Base-by-base conservation (phyloP, 352 stramenopile genomes). In the Globisporangium middletonii region DNA sequence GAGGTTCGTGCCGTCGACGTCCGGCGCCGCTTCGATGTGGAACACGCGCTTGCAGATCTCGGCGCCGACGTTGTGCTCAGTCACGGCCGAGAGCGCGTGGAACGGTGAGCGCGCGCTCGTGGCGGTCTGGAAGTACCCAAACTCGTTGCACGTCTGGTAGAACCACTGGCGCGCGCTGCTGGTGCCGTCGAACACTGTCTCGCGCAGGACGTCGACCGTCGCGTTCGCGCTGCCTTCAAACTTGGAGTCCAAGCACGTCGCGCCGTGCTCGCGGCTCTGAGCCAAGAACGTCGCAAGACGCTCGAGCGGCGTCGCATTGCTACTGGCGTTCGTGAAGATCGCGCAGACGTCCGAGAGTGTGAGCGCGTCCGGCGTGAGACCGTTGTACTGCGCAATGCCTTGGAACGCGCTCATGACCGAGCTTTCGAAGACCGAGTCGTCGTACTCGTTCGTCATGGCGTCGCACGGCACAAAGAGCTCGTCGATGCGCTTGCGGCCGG, bases 91-190 rank as follows among this genome's bases (percentile, higher is more conserved):
- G 26, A 96, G 64, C 55, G 72, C 67, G 41, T 83, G 68, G 62
- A 91, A 92, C 9, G 81, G 85, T 49, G 83, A 86, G 26, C 59
- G 64, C 3, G 53, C 41, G 49, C 74, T 88, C 18, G 69, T 80
- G 12, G 82, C 79, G 23, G 81, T 91, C 60, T 94, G 84, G 60
- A 91, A 94, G 66, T 92, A 96, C 5, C 86, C 86, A 50, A 96
- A 94, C 57, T 96, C 85, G 61, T 93, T 95, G 69, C 87, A 96
- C 19, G 85, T 94, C 63, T 94, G 83, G 59, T 90, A 96, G 9
- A 88, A 76, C 87, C 87, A 96, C 64, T 92, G 83, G 13, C 83
- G 78, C 35, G 76, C 73, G 55, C 73, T 86, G 52, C 68, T 86
- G 52, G 80, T 67, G 30, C 83, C 83, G 54, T 92, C 80, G 50